Conservation (phyloP, 306 rosid species). For the Hippophae gyantsensis region DNA sequence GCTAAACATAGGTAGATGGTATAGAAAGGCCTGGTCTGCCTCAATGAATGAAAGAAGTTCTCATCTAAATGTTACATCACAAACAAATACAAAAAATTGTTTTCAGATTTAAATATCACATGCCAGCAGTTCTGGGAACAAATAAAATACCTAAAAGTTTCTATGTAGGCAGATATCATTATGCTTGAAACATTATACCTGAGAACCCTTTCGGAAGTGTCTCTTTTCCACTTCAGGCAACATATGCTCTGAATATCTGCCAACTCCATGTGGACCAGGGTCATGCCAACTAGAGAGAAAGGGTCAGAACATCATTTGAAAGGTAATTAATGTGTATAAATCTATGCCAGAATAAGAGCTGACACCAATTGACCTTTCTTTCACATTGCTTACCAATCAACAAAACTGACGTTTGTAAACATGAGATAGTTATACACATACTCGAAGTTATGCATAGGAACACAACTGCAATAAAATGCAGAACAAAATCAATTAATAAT, state of each 20-base stretch:
- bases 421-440: slow-evolving; percentile 77
- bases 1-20: too few relatives aligned
- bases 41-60: too few relatives aligned
- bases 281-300: slow-evolving; percentile 45
- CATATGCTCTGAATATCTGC: slow-evolving; percentile 76
- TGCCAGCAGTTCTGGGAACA: background rate
- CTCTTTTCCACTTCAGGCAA: slow-evolving; percentile 69
- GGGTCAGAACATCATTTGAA: background rate
- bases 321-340: slow-evolving; percentile 11
- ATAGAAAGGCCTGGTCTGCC: too few relatives aligned
- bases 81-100: background rate
- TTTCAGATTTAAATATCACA: background rate
- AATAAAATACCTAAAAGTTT: background rate
- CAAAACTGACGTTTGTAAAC: slow-evolving; percentile 74
- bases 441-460: slow-evolving; percentile 74
- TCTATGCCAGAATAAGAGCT: slow-evolving; percentile 15
- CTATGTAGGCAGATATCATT: background rate
- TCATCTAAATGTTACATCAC: background rate
- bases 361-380: background rate
- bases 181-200: slow-evolving; percentile 36
- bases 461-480: slow-evolving; percentile 51
- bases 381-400: slow-evolving; percentile 60
- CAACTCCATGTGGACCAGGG: slow-evolving; percentile 90
- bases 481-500: slow-evolving; percentile 10
- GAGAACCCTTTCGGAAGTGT: slow-evolving; percentile 89